Base-by-base conservation (phyloP, 2,329 filamentous ascomycete genomes). In the Podosphaera xanthii region DNA sequence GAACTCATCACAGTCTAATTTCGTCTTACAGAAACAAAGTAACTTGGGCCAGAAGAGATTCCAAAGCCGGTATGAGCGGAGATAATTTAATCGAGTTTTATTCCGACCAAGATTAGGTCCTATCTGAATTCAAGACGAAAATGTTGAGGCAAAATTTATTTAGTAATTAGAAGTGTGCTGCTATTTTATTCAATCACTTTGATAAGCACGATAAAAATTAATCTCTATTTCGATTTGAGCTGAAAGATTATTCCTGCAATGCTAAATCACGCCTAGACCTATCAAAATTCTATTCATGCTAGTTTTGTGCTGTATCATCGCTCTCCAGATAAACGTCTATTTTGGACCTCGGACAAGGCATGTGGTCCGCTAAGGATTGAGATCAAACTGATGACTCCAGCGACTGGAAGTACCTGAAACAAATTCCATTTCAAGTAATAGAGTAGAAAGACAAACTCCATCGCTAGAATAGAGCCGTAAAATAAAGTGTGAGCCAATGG, bases 351-450 rank as follows among this genome's bases (percentile, higher is more conserved):
- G 57, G 87, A 86, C 65, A 98, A 75, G 4, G 92, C 92, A 71
- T 89, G 84, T 69, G 84, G 89, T 60, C 92, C 92, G 69, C 87
- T 95, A 62, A 97, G 71, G 69, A 94, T 87, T 9, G 87, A 81
- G 59, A 89, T 79, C 34, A 78, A 72, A 14, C 83, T 82, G 36
- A 92, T 79, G 50, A 82, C 72, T 40, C 76, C 76, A 59, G 84
- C 82, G 34, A 82, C 82, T 3, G 89, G 90, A 57, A 98, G 76
- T 12, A 81, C 82, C 75, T 95, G 84, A 77, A 97, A 95, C 53
- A 98, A 76, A 68, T 84, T 95, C 90, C 91, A 96, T 68, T 74
- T 81, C 58, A 80, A 84, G 73, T 97, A 97, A 77, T 98, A 98
- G 64, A 95, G 73, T 75, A 92, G 91, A 73, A 98, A 96, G 60